These are phyloP conservation scores for Fagopyrum tataricum DNA, from an alignment of 148 eudicot genomes.

Conservation along the genomic window DNA sequence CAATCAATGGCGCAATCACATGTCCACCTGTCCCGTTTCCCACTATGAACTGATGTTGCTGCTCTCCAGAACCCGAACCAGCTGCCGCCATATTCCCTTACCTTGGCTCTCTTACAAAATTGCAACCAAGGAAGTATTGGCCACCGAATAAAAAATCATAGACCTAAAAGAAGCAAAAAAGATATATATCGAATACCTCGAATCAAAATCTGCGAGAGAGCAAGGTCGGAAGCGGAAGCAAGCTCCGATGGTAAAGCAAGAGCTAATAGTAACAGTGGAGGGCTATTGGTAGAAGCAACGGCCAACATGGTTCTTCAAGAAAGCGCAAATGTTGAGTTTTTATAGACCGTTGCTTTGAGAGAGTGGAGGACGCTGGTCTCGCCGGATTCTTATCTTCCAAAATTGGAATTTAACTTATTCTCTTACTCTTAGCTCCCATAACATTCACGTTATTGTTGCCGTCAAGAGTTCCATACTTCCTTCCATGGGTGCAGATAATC, in stretches of 20 bases:
- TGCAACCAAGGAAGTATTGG: neutral
- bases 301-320: neutral
- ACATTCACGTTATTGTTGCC: no score
- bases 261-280: neutral
- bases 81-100: constrained; percentile 41
- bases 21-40: constrained; percentile 30
- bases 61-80: constrained; percentile 12
- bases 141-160: neutral
- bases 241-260: neutral
- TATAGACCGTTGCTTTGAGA: neutral
- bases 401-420: neutral
- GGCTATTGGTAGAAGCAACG: neutral
- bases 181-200: neutral
- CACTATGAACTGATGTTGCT: constrained; percentile 66
- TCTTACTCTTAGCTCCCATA: neutral
- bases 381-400: constrained; percentile 1
- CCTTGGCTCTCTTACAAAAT: neutral
- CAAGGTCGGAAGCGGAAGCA: neutral
- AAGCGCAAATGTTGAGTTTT: neutral
- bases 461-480: no score
- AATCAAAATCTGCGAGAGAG: neutral
- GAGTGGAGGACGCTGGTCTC: constrained; percentile 1
- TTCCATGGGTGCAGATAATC: no score
- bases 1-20: constrained; percentile 42
- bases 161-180: neutral